Base-by-base conservation (phyloP, 2,329 filamentous ascomycete species). In the Colletotrichum phormii region DNA sequence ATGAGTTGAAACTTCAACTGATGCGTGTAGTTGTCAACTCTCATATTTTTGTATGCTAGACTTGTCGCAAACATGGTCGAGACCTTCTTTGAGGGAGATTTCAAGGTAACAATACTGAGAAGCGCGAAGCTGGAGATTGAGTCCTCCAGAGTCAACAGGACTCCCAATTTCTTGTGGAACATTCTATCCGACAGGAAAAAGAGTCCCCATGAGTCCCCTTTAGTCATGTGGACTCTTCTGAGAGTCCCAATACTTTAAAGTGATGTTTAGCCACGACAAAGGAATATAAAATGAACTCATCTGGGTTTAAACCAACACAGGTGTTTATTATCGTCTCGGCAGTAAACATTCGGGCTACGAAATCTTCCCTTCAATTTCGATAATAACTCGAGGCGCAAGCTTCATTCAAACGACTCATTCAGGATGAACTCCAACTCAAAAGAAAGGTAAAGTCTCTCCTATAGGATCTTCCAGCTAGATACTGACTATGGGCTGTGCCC, bases 1-100 rank as follows among this genome's bases (percentile, higher is more conserved):
- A 49, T n/a, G n/a, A 15, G 3, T 1, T 3, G 18, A 11, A 1
- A 8, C 0, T 3, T n/a, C 18, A 3, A 8, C 18, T n/a, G n/a
- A 15, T 49, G 7, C 7, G 18, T 49, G 18, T 8, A 46, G 15
- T 46, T 46, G 18, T 15, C 6, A 2, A 46, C 4, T 9, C 5
- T 11, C 33, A 35, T 35, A 35, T 12, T 9, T 15, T 4, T 35
- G 33, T 35, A 35, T 8, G 42, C 42, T 9, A 46, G 3, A 8
- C 8, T 8, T 46, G 18, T 4, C 18, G 3, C 42, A 46, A 7
- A n/a, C 18, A 7, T 18, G 15, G 2, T n/a, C 8, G 4, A 11
- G 18, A n/a, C 18, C 18, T 49, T 49, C 1, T 15, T 18, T 49
- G 42, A 18, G 6, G 18, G 18, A 7, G 18, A n/a, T 2, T 12